Base-by-base conservation (phyloP, 345 rosid genomes). In the Xanthoceras sorbifolium region DNA sequence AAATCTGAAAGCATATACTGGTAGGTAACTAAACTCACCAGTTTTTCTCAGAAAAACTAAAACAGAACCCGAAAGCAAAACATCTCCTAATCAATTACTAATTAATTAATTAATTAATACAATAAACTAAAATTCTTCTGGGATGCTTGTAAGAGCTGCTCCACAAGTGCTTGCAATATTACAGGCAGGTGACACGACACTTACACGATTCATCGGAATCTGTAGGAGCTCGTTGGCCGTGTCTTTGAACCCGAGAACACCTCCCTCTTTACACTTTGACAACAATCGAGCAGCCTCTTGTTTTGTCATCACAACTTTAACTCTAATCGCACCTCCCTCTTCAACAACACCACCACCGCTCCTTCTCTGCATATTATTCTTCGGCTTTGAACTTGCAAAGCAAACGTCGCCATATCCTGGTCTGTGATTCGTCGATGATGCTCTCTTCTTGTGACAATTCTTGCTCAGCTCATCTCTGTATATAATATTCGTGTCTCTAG, bases 281-380 rank as follows among this genome's bases (percentile, higher is more conserved):
- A 90, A 25, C n/a, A 90, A 52, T 4, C 87, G 83, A 36, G 80
- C 78, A 4, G 94, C 97, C 79, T 89, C 91, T 23, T 73, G 42
- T 76, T 81, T 87, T 9, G 92, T 90, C 97, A 92, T 90, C 90
- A 38, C 84, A 74, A 92, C 82, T 85, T 86, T 90, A 32, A 92
- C 86, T 77, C 92, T 85, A 29, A 85, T 66, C 69, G 76, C 78
- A 15, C 48, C 62, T 14, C 81, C 76, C 26, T 79, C 60, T 18
- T 71, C 68, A 31, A 46, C 61, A 17, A 8, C 79, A 9, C 22
- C 80, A 0, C 79, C 79, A 64, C 63, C 40, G 44, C 34, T 44
- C 62, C 61, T 46, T 48, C 34, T 31, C 70, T 81, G 65, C 60
- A 63, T 17, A n/a, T 65, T 75, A 65, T 28, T 71, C 28, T 36